Base-by-base conservation (phyloP, 306 rosid species). In the Quercus mongolica region DNA sequence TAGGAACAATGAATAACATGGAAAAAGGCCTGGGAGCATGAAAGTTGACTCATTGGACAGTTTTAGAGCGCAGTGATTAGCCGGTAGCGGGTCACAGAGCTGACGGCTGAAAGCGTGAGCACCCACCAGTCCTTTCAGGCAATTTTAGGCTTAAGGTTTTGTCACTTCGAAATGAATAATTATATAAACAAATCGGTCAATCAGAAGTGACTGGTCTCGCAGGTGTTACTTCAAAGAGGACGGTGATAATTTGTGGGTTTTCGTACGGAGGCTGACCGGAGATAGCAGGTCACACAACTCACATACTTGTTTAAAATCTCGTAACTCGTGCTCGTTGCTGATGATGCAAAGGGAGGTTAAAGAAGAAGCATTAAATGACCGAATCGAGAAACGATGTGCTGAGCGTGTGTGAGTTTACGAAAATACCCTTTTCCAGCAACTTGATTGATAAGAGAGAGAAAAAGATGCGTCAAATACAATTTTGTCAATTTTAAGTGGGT, bases 111-210 rank as follows among this genome's bases (percentile, higher is more conserved):
- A 19, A 19, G 7, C 65, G n/a, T n/a, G 52, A 80, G 49, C 21
- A 11, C 35, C 83, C 84, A 76, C 77, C 89, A 87, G 91, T 79
- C 44, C 70, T 44, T 77, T 74, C 77, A 79, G 82, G 83, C 76
- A 57, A 41, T 7, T 7, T 41, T 41, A 41, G 1, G 83, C 89
- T 88, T 91, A 91, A 93, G 98, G 97, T 78, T 91, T 67, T 26
- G 94, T 93, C 98, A 91, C 93, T 85, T 91, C 97, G 67, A 83
- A 46, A 74, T 87, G 81, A 83, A 80, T 87, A 81, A 57, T 59
- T 64, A 63, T 25, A 59, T 31, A 17, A 57, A 74, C 69, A 10
- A 79, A 78, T 19, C 73, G 26, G 88, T 89, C 93, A 80, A 90
- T 90, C 90, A 49, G 74, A 85, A 84, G 83, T 82, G 74, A 87